phyloP scores from a whole-genome alignment of 805 yeast genomes.

The Grigorovia humatica region DNA sequence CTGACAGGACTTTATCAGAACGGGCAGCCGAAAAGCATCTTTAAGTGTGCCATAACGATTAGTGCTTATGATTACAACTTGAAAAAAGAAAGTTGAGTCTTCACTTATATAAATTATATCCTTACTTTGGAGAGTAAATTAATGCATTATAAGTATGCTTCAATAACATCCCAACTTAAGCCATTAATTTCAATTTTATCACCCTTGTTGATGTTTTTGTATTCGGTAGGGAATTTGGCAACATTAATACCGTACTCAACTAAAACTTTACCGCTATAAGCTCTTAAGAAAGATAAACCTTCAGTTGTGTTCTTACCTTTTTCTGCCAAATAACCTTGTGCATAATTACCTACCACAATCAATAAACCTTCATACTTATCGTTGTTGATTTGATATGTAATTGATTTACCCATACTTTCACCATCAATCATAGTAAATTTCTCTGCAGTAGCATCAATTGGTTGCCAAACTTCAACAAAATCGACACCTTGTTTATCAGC shows the following conservation, averaged over 20 bases:
- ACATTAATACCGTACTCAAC: conserved; percentile 19
- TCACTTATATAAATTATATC: too few relatives aligned
- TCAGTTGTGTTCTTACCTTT: conserved; percentile 11
- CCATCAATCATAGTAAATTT: conserved; percentile 13
- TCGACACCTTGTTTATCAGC: conserved; percentile 17
- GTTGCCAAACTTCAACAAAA: conserved; percentile 30
- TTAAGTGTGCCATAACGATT: too few relatives aligned
- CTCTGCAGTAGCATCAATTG: conserved; percentile 19
- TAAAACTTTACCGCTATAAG: conserved; percentile 11
- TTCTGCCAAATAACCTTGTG: conserved; percentile 26
- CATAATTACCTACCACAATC: conserved; percentile 25
- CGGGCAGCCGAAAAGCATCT: too few relatives aligned
- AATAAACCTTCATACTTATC: conserved; percentile 22
- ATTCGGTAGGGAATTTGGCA: conserved; percentile 21
- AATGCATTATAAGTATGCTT: conserved; percentile 12
- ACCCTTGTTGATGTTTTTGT: conserved; percentile 15
- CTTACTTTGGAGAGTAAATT: too few relatives aligned
- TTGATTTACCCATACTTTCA: conserved; percentile 10
- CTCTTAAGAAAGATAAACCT: conserved; percentile 24
- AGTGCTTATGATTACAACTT: too few relatives aligned
- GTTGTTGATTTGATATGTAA: conserved; percentile 20
- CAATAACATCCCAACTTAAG: conserved; percentile 26
- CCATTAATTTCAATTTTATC: conserved; percentile 16
- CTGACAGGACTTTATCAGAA: too few relatives aligned
- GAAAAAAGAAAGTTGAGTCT: too few relatives aligned